phyloP scores from a whole-genome alignment of 2,329 filamentous ascomycete genomes.

The Paraphoma sp. region DNA sequence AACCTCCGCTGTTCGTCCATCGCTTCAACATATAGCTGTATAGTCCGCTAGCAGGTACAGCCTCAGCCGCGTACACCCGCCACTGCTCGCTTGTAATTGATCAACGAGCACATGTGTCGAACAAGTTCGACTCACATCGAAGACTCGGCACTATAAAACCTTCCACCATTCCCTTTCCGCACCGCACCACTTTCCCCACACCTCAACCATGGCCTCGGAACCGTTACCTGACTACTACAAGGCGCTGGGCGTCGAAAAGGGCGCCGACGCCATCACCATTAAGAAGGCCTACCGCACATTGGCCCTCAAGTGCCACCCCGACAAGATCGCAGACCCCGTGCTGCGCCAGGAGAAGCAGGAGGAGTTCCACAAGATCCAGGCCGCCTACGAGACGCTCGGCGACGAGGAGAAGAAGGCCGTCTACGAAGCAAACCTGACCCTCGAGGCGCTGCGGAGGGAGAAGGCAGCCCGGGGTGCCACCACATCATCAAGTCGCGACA shows the following conservation, averaged over 20 bases:
- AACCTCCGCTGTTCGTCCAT: constrained; percentile 8
- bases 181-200: constrained; percentile 3
- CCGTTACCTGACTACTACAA: constrained; percentile 78
- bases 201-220: constrained; percentile 57
- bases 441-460: constrained; percentile 69
- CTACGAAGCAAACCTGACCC: constrained; percentile 78
- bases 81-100: constrained; percentile 18
- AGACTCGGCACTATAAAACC: constrained; percentile 18
- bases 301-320: constrained; percentile 86
- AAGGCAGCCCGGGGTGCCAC: constrained; percentile 51
- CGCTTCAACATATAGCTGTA: no score
- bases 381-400: constrained; percentile 89
- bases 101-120: constrained; percentile 13
- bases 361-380: constrained; percentile 90
- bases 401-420: constrained; percentile 74
- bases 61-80: constrained; percentile 31
- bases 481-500: constrained; percentile 31
- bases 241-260: constrained; percentile 74
- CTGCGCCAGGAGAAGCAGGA: constrained; percentile 80
- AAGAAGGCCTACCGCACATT: constrained; percentile 84
- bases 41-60: constrained; percentile 8
- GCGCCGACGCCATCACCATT: constrained; percentile 74
- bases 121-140: constrained; percentile 13
- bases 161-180: constrained; percentile 6
- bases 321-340: constrained; percentile 82